These are phyloP conservation scores for Alternaria incomplexa DNA, from an alignment of 2,329 filamentous ascomycete genomes.

Conservation along the genomic window DNA sequence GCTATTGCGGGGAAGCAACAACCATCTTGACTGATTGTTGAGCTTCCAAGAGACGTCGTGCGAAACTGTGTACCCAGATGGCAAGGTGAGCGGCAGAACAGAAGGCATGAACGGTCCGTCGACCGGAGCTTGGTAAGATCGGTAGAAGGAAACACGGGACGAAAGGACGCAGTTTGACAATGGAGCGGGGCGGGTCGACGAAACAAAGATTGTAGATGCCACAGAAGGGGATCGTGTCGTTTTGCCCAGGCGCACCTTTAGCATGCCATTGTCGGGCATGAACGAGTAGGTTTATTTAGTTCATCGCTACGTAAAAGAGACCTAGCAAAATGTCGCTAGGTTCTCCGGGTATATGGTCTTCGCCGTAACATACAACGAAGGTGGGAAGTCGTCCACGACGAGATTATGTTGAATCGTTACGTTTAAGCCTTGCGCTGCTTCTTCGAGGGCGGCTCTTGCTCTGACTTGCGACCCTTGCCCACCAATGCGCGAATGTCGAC, in stretches of 20 bases:
- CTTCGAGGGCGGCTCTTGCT: conserved; percentile 42
- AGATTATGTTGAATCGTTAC: neutral
- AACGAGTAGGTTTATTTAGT: neutral
- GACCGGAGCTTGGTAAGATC: conserved; percentile 1
- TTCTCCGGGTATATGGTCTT: conserved; percentile 10
- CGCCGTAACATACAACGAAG: neutral
- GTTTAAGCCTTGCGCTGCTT: conserved; percentile 50
- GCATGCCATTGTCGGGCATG: neutral
- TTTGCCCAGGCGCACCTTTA: neutral
- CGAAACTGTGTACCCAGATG: neutral
- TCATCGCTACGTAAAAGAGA: neutral
- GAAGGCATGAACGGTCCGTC: conserved; percentile 5
- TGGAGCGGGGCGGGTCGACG: neutral
- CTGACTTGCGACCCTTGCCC: conserved; percentile 54
- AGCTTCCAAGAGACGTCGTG: neutral
- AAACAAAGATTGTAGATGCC: neutral
- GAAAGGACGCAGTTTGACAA: neutral
- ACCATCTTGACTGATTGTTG: neutral
- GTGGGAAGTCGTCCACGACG: neutral
- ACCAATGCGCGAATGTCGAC: conserved; percentile 56
- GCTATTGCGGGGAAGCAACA: conserved; percentile 20
- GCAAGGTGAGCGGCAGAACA: neutral
- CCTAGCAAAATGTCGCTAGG: neutral
- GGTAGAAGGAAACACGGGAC: neutral
- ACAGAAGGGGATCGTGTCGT: neutral